Evolutionary conservation across 371 early-diverging fungal species (phyloP).

Genomic region (Mucor irregularis): DNA sequence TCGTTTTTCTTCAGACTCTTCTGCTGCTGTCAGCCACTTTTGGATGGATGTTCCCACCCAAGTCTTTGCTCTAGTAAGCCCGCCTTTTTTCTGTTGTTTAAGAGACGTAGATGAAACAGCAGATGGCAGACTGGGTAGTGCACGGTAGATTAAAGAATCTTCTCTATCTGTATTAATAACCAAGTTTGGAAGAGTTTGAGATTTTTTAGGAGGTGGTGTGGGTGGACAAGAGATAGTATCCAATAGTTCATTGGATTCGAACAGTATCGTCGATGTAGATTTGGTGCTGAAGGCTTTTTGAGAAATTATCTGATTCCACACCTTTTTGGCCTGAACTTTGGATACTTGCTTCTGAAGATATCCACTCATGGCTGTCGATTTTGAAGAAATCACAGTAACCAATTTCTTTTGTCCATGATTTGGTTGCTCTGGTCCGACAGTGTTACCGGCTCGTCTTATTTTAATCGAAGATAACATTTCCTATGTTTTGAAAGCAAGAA

Average conservation of each 20-base stretch:
- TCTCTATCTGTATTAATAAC: background rate
- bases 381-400: background rate
- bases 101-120: background rate
- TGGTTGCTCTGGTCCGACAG: conserved; percentile 1
- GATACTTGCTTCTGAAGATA: conserved; percentile 2
- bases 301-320: conserved; percentile 7
- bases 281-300: background rate
- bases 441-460: background rate
- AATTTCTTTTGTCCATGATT: background rate
- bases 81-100: background rate
- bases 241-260: conserved; percentile 14
- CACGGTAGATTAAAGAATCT: background rate
- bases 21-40: conserved; percentile 8
- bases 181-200: conserved; percentile 12
- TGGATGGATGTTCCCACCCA: conserved; percentile 23
- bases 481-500: conserved; percentile 14
- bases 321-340: conserved; percentile 3
- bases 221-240: conserved; percentile 1
- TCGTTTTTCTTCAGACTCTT: background rate
- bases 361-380: background rate
- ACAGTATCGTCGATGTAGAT: background rate
- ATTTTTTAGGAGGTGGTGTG: conserved; percentile 18
- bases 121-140: conserved; percentile 15
- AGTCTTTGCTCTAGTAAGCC: conserved; percentile 13
- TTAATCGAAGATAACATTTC: conserved; percentile 4